Evolutionary conservation across 192 early-diverging fungal genomes (phyloP).

Genomic region (Physocladia obscura): DNA sequence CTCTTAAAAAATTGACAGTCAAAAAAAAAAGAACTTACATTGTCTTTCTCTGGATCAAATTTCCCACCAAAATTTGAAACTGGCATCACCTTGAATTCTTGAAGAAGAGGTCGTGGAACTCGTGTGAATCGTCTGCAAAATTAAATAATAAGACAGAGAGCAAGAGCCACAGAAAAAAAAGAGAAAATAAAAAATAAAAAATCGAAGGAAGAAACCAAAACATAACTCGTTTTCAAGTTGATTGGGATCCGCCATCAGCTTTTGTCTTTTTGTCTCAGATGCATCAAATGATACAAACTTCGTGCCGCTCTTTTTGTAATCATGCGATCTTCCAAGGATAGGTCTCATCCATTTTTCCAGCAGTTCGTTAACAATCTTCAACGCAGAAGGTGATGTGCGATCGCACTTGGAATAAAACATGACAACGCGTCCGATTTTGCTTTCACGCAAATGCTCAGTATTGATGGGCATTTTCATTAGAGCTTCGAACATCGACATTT

Average conservation of each 20-base stretch:
- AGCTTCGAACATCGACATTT: conserved; percentile 71
- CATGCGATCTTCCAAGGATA: conserved; percentile 73
- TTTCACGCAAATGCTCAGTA: conserved; percentile 54
- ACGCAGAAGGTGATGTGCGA: conserved; percentile 66
- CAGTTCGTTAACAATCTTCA: conserved; percentile 75
- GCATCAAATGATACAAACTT: conserved; percentile 14
- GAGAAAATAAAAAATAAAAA: neutral
- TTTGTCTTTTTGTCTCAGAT: conserved; percentile 7
- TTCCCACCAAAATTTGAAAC: conserved; percentile 21
- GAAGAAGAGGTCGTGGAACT: conserved; percentile 21
- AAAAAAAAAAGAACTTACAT: neutral
- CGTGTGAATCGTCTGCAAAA: conserved; percentile 21
- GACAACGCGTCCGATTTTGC: conserved; percentile 79
- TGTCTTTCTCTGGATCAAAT: conserved; percentile 8
- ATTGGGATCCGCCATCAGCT: neutral
- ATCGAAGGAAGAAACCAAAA: neutral
- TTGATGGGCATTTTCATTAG: conserved; percentile 58
- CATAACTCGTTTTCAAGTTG: neutral
- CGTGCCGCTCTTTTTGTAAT: conserved; percentile 54
- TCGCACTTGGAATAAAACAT: conserved; percentile 88
- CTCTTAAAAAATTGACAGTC: neutral
- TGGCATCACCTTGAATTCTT: conserved; percentile 26
- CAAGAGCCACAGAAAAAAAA: neutral
- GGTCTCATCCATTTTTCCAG: conserved; percentile 82
- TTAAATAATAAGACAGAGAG: neutral